Evolutionary conservation across 208 protist species (phyloP).

Genomic region (Wallacemonas sp.): DNA sequence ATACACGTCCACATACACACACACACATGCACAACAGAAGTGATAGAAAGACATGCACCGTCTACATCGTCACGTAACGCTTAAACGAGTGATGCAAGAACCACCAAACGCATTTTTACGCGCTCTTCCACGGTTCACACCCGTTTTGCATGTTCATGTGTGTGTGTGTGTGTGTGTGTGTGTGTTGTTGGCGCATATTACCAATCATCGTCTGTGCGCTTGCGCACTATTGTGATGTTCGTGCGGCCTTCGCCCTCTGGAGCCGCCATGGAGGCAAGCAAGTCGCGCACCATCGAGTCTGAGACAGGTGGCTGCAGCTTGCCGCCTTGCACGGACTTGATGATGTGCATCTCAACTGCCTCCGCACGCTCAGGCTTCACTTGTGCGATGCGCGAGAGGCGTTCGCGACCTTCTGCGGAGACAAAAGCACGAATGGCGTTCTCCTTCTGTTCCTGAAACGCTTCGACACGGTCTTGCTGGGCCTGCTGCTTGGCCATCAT

Average conservation of each 20-base stretch:
- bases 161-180: neutral
- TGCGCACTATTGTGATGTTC: constrained; percentile 87
- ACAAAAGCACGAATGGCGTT: constrained; percentile 86
- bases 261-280: constrained; percentile 60
- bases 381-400: constrained; percentile 86
- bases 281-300: constrained; percentile 81
- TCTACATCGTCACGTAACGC: no score
- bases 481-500: constrained; percentile 89
- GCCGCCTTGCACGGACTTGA: constrained; percentile 82
- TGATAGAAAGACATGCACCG: no score
- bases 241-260: constrained; percentile 55
- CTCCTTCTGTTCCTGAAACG: constrained; percentile 86
- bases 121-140: neutral
- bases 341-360: constrained; percentile 88
- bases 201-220: constrained; percentile 91
- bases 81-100: no score
- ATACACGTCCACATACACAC: no score
- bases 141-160: neutral
- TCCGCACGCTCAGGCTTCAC: constrained; percentile 86
- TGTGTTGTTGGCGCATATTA: no score
- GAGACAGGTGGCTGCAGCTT: constrained; percentile 87
- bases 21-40: no score
- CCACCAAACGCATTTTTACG: no score
- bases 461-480: constrained; percentile 76
- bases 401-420: constrained; percentile 83